phyloP scores from a whole-genome alignment of 78 protist species.

The Dictyostelium capitatum region DNA sequence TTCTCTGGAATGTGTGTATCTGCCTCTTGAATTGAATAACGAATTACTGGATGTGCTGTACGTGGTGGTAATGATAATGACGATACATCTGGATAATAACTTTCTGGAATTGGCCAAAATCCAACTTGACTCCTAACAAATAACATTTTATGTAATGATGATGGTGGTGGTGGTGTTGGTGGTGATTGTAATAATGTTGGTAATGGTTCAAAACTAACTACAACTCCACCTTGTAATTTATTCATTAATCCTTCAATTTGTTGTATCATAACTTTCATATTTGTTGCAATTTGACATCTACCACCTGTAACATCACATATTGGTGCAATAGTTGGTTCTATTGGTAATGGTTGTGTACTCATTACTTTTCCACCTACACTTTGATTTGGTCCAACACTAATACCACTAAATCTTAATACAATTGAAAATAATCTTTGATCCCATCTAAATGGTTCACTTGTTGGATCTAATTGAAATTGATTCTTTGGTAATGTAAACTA shows the following conservation, averaged over 20 bases:
- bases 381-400: background rate
- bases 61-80: conserved; percentile 11
- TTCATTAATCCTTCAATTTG: conserved; percentile 26
- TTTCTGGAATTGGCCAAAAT: conserved; percentile 75
- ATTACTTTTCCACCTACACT: background rate
- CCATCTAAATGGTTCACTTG: conserved; percentile 82
- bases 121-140: conserved; percentile 22
- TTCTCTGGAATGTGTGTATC: conserved; percentile 77
- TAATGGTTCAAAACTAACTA: conserved; percentile 49
- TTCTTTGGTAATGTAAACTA: conserved; percentile 17
- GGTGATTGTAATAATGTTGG: background rate
- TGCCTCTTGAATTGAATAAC: conserved; percentile 26
- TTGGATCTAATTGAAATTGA: conserved; percentile 31
- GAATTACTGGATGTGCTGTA: conserved; percentile 69
- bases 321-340: conserved; percentile 24
- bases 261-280: conserved; percentile 52
- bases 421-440: conserved; percentile 79
- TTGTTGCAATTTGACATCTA: conserved; percentile 51
- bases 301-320: conserved; percentile 71
- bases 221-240: conserved; percentile 26
- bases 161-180: conserved; percentile 22
- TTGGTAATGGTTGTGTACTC: background rate
- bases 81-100: conserved; percentile 48
- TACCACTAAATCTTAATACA: conserved; percentile 24
- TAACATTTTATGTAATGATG: conserved; percentile 51